These are phyloP conservation scores for Medicago arabica DNA, from an alignment of 306 rosid species.

Conservation along the genomic window DNA sequence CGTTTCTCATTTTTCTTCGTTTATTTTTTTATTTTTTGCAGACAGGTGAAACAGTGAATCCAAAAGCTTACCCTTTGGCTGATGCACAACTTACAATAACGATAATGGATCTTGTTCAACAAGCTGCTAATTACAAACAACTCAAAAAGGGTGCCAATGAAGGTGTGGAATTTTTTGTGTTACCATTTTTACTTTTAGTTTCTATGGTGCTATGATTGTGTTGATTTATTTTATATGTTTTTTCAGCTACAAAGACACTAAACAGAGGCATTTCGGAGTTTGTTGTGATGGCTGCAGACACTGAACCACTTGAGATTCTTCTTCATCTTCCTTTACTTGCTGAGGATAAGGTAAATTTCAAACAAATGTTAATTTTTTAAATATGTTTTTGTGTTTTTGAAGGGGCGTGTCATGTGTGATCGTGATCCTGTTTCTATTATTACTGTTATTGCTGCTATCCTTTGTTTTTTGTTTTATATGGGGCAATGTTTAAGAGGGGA, in stretches of 20 bases:
- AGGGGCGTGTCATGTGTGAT: background rate
- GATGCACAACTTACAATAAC: slow-evolving; percentile 80
- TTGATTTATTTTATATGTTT: background rate
- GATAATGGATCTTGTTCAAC: slow-evolving; percentile 86
- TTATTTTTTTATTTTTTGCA: slow-evolving; percentile 39
- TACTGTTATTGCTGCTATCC: background rate
- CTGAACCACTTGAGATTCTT: slow-evolving; percentile 94
- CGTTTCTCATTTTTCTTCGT: too few species aligned
- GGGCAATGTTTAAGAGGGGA: slow-evolving; percentile 50
- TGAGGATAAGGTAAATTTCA: slow-evolving; percentile 75
- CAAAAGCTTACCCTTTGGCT: slow-evolving; percentile 89
- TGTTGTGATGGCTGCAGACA: slow-evolving; percentile 86
- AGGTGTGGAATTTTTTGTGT: slow-evolving; percentile 53
- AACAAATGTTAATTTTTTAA: background rate
- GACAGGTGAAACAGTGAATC: slow-evolving; percentile 83
- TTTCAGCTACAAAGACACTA: slow-evolving; percentile 88
- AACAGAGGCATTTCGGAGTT: slow-evolving; percentile 96
- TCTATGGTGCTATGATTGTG: background rate
- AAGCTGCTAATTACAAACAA: slow-evolving; percentile 89
- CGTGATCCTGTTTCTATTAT: background rate
- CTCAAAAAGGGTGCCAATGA: slow-evolving; percentile 95
- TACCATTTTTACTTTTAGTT: background rate
- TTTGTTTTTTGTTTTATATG: background rate
- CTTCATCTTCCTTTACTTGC: slow-evolving; percentile 92
- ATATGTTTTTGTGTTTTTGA: too few species aligned